Conservation (phyloP, 192 early-diverging fungal genomes). For the Jimgerdemannia flammicorona region DNA sequence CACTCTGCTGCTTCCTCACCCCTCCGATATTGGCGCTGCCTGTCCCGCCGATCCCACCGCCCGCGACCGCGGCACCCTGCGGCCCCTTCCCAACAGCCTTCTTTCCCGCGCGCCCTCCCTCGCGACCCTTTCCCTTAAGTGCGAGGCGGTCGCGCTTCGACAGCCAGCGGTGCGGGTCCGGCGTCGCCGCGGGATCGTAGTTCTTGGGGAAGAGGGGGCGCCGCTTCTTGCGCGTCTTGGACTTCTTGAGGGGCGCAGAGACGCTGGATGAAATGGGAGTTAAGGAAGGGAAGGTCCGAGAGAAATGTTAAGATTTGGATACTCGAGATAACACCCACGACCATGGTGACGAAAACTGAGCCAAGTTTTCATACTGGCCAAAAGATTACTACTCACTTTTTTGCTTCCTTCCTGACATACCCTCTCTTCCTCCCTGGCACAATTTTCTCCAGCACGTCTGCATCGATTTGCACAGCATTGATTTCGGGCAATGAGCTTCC, state of each 20-base stretch:
- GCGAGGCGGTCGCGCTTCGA: slow-evolving; percentile 60
- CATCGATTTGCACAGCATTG: slow-evolving; percentile 39
- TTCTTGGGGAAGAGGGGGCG: slow-evolving; percentile 52
- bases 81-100: slow-evolving; percentile 54
- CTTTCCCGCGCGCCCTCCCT: slow-evolving; percentile 24
- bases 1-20: slow-evolving; percentile 12
- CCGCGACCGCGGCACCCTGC: slow-evolving; percentile 58
- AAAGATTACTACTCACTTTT: slow-evolving; percentile 10
- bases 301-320: no score
- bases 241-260: slow-evolving; percentile 14
- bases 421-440: slow-evolving; percentile 52
- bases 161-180: slow-evolving; percentile 73
- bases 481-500: slow-evolving; percentile 44
- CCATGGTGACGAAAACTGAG: no score
- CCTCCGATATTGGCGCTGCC: slow-evolving; percentile 68
- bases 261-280: not conserved
- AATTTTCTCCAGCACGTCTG: slow-evolving; percentile 48
- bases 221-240: slow-evolving; percentile 51
- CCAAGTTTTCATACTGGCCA: not conserved
- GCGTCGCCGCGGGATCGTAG: slow-evolving; percentile 40
- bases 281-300: no score
- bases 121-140: slow-evolving; percentile 48
- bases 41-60: slow-evolving; percentile 69
- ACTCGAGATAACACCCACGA: no score
- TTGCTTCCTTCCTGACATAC: slow-evolving; percentile 47